Percentiles rank a stretch among this genome's conserved stretches.
These are phyloP conservation scores for Saccharomycopsis javanensis DNA, from an alignment of 805 yeast genomes.

Conservation along the genomic window DNA sequence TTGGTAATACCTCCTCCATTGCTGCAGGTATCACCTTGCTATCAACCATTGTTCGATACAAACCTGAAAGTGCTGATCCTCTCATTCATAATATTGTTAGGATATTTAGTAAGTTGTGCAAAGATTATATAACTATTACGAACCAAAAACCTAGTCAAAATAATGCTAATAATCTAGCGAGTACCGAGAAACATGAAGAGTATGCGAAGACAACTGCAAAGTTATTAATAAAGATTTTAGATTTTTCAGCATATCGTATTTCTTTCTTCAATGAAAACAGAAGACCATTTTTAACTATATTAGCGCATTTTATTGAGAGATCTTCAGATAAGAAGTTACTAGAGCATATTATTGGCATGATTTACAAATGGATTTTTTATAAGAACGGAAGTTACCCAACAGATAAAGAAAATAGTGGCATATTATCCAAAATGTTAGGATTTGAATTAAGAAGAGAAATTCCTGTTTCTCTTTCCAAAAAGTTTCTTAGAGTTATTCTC, in stretches of 20 bases:
- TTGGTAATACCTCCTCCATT: constrained; percentile 50
- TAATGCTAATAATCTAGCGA: constrained; percentile 30
- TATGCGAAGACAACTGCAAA: constrained; percentile 77
- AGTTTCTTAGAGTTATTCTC: constrained; percentile 77
- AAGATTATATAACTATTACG: constrained; percentile 68
- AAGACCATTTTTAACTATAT: constrained; percentile 70
- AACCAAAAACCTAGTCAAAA: constrained; percentile 38
- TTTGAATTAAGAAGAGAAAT: constrained; percentile 85
- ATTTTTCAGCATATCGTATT: constrained; percentile 70
- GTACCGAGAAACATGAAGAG: constrained; percentile 38
- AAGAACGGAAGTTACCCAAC: constrained; percentile 83
- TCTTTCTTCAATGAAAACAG: constrained; percentile 89
- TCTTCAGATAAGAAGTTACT: constrained; percentile 70
- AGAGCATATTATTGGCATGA: constrained; percentile 64
- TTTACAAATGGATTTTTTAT: constrained; percentile 84
- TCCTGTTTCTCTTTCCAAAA: constrained; percentile 48
- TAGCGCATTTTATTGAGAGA: constrained; percentile 86
- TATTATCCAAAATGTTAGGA: constrained; percentile 84
- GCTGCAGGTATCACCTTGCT: constrained; percentile 80
- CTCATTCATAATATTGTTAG: constrained; percentile 71
- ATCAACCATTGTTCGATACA: constrained; percentile 70
- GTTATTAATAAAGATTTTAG: constrained; percentile 64
- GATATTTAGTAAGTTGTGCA: constrained; percentile 80
- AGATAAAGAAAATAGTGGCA: constrained; percentile 90
- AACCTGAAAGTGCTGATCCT: constrained; percentile 66